Conservation (phyloP, 225 moss, liverwort and hornwort genomes). For the Polytrichum commune region DNA sequence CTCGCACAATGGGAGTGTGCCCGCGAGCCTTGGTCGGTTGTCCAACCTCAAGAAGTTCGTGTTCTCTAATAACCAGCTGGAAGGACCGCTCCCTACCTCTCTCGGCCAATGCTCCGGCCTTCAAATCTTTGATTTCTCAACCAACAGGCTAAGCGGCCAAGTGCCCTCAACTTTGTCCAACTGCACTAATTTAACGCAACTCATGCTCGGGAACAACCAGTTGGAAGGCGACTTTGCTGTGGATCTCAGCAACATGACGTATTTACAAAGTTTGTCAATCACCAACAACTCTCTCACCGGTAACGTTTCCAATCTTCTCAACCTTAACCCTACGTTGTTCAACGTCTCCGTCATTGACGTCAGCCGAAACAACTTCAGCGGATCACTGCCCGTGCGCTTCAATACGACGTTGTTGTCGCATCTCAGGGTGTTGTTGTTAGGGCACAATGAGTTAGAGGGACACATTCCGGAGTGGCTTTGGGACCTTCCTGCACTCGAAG, state of each 20-base stretch:
- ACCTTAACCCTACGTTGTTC: slow-evolving; percentile 2
- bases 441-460: slow-evolving; percentile 19
- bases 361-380: slow-evolving; percentile 13
- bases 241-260: slow-evolving; percentile 23
- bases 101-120: slow-evolving; percentile 26
- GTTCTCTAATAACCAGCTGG: slow-evolving; percentile 23
- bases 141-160: slow-evolving; percentile 14
- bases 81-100: slow-evolving; percentile 9
- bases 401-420: slow-evolving; percentile 20
- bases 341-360: slow-evolving; percentile 27
- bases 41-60: slow-evolving; percentile 28
- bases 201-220: slow-evolving; percentile 23
- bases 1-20: slow-evolving; percentile 26
- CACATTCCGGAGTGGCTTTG: slow-evolving; percentile 24
- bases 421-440: slow-evolving; percentile 29
- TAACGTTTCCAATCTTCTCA: slow-evolving; percentile 3
- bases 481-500: slow-evolving; percentile 28
- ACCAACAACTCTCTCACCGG: slow-evolving; percentile 22
- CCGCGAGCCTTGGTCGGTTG: slow-evolving; percentile 19
- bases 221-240: slow-evolving; percentile 21
- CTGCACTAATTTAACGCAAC: slow-evolving; percentile 18
- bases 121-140: slow-evolving; percentile 23
- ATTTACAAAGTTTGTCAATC: slow-evolving; percentile 25
- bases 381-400: slow-evolving; percentile 33
- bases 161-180: slow-evolving; percentile 22